Evolutionary conservation across 192 early-diverging fungal species (phyloP), one percentile per base, ranked within the genome.

Genomic region (Coemansia sp.): DNA sequence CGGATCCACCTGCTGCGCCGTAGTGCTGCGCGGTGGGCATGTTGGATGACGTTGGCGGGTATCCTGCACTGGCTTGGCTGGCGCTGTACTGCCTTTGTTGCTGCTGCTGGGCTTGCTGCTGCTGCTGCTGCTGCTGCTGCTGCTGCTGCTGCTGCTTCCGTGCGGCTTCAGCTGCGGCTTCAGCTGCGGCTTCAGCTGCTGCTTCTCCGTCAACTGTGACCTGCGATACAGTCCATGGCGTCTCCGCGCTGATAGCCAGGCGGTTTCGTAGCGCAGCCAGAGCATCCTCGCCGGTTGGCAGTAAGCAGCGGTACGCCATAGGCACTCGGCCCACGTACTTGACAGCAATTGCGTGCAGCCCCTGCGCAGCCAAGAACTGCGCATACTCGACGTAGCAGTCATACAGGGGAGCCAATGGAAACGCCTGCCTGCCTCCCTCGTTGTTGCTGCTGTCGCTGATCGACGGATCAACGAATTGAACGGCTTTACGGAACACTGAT

Each of bases 311-410:
- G 60, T 89, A 94, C 18, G 85, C 73, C 2, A 75, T 81, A 35
- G 95, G 96, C 10, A 91, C 89, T 66, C 92, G 74, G 71, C 89
- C 89, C 65, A 97, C 77, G 62, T 91, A 92, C 61, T 88, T 87
- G 68, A 89, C 87, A 1, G 95, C 95, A 64, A 89, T 86, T 35
- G 84, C 83, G 21, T 90, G 44, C 68, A 90, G 85, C 43, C 96
- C 96, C 65, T 96, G 92, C n/a, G 76, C 70, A 4, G 89, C 88
- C 46, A 93, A 77, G 16, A 89, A 69, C 59, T 89, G 80, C 9
- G 94, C 92, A 81, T 98, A 99, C 63, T 97, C 93, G 38, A 88
- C 84, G 65, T 95, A 98, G 48, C 87, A 86, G 64, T 92, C 87
- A 68, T 97, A 98, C 36, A 99, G 82, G 0, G 83, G 69, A 24